Base-by-base conservation (phyloP, 73 alveolate genomes). In the Uronychia setigera region DNA sequence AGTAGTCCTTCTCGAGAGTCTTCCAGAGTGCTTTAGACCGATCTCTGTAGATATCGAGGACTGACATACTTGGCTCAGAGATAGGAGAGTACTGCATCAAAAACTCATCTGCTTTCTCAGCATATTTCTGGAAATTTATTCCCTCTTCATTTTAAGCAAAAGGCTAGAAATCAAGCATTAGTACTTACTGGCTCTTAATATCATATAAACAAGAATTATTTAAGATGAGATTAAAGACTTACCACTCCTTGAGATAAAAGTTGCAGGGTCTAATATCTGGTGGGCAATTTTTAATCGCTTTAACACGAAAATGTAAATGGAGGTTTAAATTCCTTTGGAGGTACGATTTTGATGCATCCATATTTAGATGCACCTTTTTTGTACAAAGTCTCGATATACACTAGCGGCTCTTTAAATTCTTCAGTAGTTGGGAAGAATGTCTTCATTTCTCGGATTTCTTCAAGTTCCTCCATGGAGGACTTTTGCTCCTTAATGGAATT, bases 211-310 rank as follows among this genome's bases (percentile, higher is more conserved):
- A n/a, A n/a, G n/a, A 35, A 29, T 1, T n/a, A 46, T 85, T 86
- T 26, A 77, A 85, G 1, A 77, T 80, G 14, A 77, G 35, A n/a
- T n/a, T n/a, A n/a, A 46, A 29, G 58, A 85, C 92, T 89, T 91
- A 93, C 98, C 87, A 85, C 85, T 78, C 98, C 98, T 57, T 90
- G 87, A 46, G 94, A 82, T 74, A 89, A 75, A 0, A 84, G 88
- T 76, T 94, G 81, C 26, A 94, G 75, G 11, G 76, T 67, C 59
- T 94, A 76, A 74, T 67, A 83, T 33, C 98, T 80, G 11, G 96
- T 87, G 11, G 95, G 94, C 26, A 94, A 78, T 58, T 78, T 91
- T 92, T 77, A 59, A 26, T 81, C 92, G 75, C 87, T 28, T 5
- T 30, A 25, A 57, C 31, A 27, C 29, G 85, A 87, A 32, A 86